Percentiles rank a stretch among this genome's conserved stretches.
These are phyloP conservation scores for Phyllachora maydis DNA, from an alignment of 2,329 filamentous ascomycete species.

Conservation along the genomic window DNA sequence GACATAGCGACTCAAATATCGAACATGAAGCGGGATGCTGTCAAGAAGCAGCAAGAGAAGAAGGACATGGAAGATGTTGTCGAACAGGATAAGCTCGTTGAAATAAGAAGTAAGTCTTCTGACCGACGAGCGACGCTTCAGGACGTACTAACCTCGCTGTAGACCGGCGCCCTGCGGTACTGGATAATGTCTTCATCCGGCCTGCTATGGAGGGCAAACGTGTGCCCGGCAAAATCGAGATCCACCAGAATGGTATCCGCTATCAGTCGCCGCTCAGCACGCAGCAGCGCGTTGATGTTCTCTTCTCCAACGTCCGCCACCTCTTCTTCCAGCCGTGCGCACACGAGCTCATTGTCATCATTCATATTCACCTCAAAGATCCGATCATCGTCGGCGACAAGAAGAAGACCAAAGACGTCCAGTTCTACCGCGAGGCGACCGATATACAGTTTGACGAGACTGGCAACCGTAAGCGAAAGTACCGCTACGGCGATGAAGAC, in stretches of 20 bases:
- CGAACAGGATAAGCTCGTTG: slow-evolving; percentile 91
- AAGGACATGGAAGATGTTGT: slow-evolving; percentile 99
- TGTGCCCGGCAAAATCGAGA: slow-evolving; percentile 86
- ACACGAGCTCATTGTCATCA: slow-evolving; percentile 91
- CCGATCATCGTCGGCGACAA: slow-evolving; percentile 94
- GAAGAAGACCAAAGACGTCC: slow-evolving; percentile 97
- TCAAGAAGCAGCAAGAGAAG: slow-evolving; percentile 92
- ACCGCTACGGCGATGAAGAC: slow-evolving; percentile 93
- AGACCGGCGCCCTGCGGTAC: slow-evolving; percentile 75
- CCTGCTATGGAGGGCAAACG: slow-evolving; percentile 94
- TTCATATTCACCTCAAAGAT: slow-evolving; percentile 93
- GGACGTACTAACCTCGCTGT: slow-evolving; percentile 4
- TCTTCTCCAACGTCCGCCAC: slow-evolving; percentile 97
- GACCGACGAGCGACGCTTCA: background rate
- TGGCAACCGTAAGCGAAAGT: slow-evolving; percentile 92
- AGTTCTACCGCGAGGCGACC: slow-evolving; percentile 94
- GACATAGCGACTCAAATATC: slow-evolving; percentile 87
- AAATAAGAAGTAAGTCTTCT: slow-evolving; percentile 59
- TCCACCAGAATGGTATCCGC: slow-evolving; percentile 96
- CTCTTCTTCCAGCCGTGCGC: slow-evolving; percentile 97
- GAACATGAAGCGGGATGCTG: slow-evolving; percentile 82
- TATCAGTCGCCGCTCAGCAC: slow-evolving; percentile 69
- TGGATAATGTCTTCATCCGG: slow-evolving; percentile 90
- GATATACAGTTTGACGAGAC: slow-evolving; percentile 99
- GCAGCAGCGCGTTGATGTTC: slow-evolving; percentile 71